Conservation (phyloP, 805 yeast species). For the Kodamaea sagamina region DNA sequence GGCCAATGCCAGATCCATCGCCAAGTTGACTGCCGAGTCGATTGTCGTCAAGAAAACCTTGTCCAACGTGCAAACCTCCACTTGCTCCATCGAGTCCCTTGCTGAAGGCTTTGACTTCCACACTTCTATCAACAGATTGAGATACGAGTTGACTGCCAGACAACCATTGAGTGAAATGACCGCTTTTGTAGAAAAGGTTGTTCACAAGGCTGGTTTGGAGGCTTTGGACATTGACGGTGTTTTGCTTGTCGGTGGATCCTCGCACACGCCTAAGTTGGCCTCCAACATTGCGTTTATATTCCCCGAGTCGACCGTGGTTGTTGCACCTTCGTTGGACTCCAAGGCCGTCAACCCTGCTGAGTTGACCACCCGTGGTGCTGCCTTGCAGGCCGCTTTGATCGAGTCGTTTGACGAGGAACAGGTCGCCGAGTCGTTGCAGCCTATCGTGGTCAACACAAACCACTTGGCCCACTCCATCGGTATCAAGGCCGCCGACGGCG, state of each 20-base stretch:
- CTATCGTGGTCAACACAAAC: conserved; percentile 83
- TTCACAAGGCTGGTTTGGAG: conserved; percentile 82
- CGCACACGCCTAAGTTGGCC: conserved; percentile 90
- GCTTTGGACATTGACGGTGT: conserved; percentile 88
- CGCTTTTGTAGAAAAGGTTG: conserved; percentile 69
- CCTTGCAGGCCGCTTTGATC: conserved; percentile 88
- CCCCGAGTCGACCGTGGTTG: conserved; percentile 75
- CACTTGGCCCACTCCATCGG: conserved; percentile 87
- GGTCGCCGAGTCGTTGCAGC: conserved; percentile 75
- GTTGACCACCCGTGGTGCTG: conserved; percentile 90
- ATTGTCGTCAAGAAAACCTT: conserved; percentile 86
- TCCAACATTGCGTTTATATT: conserved; percentile 69
- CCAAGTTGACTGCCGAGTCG: conserved; percentile 84
- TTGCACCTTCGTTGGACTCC: conserved; percentile 74
- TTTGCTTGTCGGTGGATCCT: conserved; percentile 88
- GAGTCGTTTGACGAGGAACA: conserved; percentile 84
- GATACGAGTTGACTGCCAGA: conserved; percentile 87
- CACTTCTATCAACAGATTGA: conserved; percentile 87
- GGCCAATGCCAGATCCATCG: conserved; percentile 76
- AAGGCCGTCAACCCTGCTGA: conserved; percentile 89
- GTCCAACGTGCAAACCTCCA: conserved; percentile 83
- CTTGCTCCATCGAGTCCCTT: conserved; percentile 91
- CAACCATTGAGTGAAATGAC: conserved; percentile 74
- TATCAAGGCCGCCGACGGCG: conserved; percentile 69
- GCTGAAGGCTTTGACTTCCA: conserved; percentile 95